Evolutionary conservation across 2,329 filamentous ascomycete genomes (phyloP), one percentile per base, ranked within the genome.

Genomic region (Fusarium penzigii): DNA sequence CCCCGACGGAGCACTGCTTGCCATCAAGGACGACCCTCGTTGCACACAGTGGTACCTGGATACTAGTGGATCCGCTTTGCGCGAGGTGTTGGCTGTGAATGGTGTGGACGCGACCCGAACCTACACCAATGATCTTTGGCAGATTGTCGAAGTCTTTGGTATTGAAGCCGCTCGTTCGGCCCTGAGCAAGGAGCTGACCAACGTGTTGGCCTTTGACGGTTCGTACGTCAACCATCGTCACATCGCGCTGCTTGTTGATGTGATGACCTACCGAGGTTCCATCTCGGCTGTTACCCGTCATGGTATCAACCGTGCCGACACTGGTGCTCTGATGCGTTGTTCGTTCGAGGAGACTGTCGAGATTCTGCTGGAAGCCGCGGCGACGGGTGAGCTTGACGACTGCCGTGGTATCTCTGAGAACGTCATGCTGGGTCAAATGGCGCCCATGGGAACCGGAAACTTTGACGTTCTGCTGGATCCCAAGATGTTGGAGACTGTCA

Each of bases 261-360:
- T 99, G 58, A 99, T 99, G 94, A 97, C 92, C 29, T 92, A 95
- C 66, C 85, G 94, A 66, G 94, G 94, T 61, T 88, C 89, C 65
- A 87, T 99, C 66, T 96, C 96, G 72, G 93, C 94, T 13, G 93
- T 99, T 58, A 99, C 94, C 50, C 90, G 94, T 74, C 94, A 99
- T 70, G 94, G 94, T 76, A 99, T 99, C 78, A 99, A 99, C 78
- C 87, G 94, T 65, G 91, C 93, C 25, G 94, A 99, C 69, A 99
- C 95, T 56, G 94, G 94, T 78, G 95, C 94, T 10, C 81, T 99
- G 65, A 99, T 99, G 94, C 89, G 94, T 72, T 99, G 95, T 80
- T 99, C 94, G 2, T 99, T 99, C 75, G 94, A 99, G 75, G 95
- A 99, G 73, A 99, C 94, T 1, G 94, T 99, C 39, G 95, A 99